A percentile compares a stretch with the other conserved stretches of the same genome.
These are phyloP conservation scores for Mycena pura DNA, from an alignment of 768 basidiomycete species.

Conservation along the genomic window DNA sequence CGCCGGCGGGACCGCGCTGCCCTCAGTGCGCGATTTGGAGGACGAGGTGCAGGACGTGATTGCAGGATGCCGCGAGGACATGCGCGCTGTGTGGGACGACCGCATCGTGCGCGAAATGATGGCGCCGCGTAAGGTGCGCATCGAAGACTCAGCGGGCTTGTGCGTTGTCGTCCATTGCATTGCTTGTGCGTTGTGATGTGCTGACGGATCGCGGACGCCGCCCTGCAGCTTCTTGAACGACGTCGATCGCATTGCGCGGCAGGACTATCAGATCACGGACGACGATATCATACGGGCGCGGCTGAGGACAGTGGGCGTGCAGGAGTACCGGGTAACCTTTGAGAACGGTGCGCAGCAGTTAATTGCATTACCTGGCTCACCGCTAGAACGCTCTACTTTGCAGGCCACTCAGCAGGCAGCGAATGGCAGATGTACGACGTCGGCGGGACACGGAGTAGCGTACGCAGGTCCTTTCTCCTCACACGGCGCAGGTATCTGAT, in stretches of 20 bases:
- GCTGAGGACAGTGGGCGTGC: constrained; percentile 77
- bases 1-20: constrained; percentile 28
- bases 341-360: constrained; percentile 55
- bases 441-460: constrained; percentile 74
- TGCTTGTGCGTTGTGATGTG: too few species aligned
- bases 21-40: constrained; percentile 49
- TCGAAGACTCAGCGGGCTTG: constrained; percentile 82
- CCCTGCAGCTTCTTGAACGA: constrained; percentile 70
- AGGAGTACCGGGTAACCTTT: constrained; percentile 73
- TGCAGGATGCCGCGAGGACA: constrained; percentile 67
- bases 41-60: constrained; percentile 66
- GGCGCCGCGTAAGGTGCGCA: constrained; percentile 53
- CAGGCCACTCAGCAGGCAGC: constrained; percentile 64
- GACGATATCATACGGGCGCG: constrained; percentile 83
- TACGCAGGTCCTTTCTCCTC: constrained; percentile 41
- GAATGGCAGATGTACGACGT: constrained; percentile 88
- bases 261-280: constrained; percentile 73
- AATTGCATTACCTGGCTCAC: neutral
- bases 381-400: neutral
- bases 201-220: constrained; percentile 6
- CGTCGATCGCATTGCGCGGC: constrained; percentile 65
- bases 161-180: constrained; percentile 44
- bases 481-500: constrained; percentile 3
- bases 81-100: constrained; percentile 75
- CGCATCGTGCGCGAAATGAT: constrained; percentile 66